Percentiles rank a stretch among this genome's conserved stretches.
phyloP scores from a whole-genome alignment of 208 protist genomes.

The Angomonas deanei region DNA sequence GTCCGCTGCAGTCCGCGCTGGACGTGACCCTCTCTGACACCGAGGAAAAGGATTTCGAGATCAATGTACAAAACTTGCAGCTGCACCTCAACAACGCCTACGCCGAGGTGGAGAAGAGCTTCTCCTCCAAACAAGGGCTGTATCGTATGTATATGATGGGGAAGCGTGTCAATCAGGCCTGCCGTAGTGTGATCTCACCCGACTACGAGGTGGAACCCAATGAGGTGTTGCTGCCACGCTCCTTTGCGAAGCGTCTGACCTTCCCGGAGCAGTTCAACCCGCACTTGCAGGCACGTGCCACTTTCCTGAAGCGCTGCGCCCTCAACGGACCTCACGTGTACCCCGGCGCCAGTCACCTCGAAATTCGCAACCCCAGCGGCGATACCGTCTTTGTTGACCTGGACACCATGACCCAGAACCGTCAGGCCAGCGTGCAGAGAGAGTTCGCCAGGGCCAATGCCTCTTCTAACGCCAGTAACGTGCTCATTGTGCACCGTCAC shows the following conservation, averaged over 20 bases:
- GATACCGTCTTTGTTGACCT: slow-evolving; percentile 80
- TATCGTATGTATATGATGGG: slow-evolving; percentile 99
- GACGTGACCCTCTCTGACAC: slow-evolving; percentile 18
- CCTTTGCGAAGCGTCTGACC: slow-evolving; percentile 94
- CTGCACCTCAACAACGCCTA: slow-evolving; percentile 80
- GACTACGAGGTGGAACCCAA: slow-evolving; percentile 97
- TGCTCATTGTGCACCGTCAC: slow-evolving; percentile 95
- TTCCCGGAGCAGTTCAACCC: slow-evolving; percentile 93
- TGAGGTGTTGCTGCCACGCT: slow-evolving; percentile 92
- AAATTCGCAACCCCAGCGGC: slow-evolving; percentile 66
- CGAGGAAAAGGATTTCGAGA: slow-evolving; percentile 56
- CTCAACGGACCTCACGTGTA: slow-evolving; percentile 97
- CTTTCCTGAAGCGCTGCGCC: slow-evolving; percentile 92
- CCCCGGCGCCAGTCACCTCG: slow-evolving; percentile 97
- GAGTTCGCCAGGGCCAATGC: slow-evolving; percentile 77
- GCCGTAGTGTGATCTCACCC: slow-evolving; percentile 98
- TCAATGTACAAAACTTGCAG: slow-evolving; percentile 85
- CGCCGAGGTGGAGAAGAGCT: slow-evolving; percentile 62
- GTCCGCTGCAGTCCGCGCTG: slow-evolving; percentile 7
- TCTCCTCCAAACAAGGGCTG: slow-evolving; percentile 99
- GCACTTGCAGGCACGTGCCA: slow-evolving; percentile 60
- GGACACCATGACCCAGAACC: slow-evolving; percentile 55
- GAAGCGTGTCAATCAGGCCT: slow-evolving; percentile 99
- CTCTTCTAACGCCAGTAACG: slow-evolving; percentile 13
- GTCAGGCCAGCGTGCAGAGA: slow-evolving; percentile 70